A percentile compares a stretch with the other conserved stretches of the same genome.
Conservation (phyloP, 2,329 filamentous ascomycete genomes). For the Hypoxylon sp. region DNA sequence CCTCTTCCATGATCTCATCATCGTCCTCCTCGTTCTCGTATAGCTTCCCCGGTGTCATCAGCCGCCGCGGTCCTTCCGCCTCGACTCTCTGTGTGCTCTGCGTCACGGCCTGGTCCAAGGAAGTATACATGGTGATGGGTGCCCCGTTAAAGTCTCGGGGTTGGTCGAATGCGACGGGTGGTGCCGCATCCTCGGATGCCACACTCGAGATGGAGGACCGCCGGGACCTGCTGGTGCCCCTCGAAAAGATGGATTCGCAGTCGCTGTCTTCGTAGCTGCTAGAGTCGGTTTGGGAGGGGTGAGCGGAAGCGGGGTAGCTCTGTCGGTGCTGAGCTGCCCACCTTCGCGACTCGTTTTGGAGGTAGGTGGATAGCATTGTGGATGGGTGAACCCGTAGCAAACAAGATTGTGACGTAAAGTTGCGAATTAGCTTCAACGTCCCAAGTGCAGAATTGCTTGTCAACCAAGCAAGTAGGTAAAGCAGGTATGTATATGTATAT, state of each 20-base stretch:
- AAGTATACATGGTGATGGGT: slow-evolving; percentile 53
- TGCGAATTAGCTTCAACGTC: slow-evolving; percentile 22
- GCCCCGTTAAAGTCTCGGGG: slow-evolving; percentile 48
- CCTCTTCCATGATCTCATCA: slow-evolving; percentile 54
- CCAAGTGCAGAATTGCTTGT: slow-evolving; percentile 14
- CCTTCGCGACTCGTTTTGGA: slow-evolving; percentile 46
- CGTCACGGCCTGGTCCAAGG: slow-evolving; percentile 53
- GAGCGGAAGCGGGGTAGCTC: slow-evolving; percentile 32
- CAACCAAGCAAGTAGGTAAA: slow-evolving; percentile 10
- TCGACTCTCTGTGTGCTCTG: slow-evolving; percentile 48
- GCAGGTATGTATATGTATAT: slow-evolving; percentile 5
- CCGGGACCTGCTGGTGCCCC: slow-evolving; percentile 43
- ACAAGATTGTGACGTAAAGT: slow-evolving; percentile 31
- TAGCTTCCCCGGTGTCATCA: slow-evolving; percentile 53
- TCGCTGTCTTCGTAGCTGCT: slow-evolving; percentile 40
- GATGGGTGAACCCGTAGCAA: slow-evolving; percentile 3
- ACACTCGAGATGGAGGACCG: slow-evolving; percentile 51
- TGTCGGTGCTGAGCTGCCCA: slow-evolving; percentile 47
- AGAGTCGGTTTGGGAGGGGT: slow-evolving; percentile 25
- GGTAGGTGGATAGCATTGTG: slow-evolving; percentile 50
- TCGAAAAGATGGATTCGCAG: slow-evolving; percentile 46
- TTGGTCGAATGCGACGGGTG: slow-evolving; percentile 39
- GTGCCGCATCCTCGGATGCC: slow-evolving; percentile 41
- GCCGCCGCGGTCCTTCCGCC: slow-evolving; percentile 44
- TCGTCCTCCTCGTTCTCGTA: slow-evolving; percentile 57